Evolutionary conservation across 129 eudicot species (phyloP), one percentile per base, ranked within the genome.

Genomic region (Flaveria linearis): DNA sequence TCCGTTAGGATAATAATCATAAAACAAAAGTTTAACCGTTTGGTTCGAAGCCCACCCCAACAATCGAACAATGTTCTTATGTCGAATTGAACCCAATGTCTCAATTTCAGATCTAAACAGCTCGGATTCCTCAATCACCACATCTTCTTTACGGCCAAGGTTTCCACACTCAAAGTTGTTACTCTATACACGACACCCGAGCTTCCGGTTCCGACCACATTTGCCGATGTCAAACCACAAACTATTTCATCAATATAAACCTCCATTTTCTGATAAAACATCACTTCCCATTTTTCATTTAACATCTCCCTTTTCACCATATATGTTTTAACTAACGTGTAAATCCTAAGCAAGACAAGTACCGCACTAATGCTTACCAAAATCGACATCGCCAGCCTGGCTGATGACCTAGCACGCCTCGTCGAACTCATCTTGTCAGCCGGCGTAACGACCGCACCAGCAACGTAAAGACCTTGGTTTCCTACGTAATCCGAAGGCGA

Each of bases 141-240:
- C 96, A 91, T 95, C 83, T 95, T 95, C 71, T 95, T 95, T 45
- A 95, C 94, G 3, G 99, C 99, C 5, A 95, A 75, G 0, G 90
- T 83, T 75, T 86, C 96, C 18, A 97, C 97, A 14, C 67, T 87
- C 7, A 85, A 85, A 33, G 87, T 76, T 2, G 75, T 85, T 62
- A 95, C 97, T 73, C 77, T 87, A 76, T 91, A 91, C 45, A 95
- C 99, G 0, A 95, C 97, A 13, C 99, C 99, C 0, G 99, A 95
- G 84, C 97, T 91, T 42, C 99, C 99, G 1, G 97, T 91, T 14
- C 99, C 99, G 14, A 95, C 87, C 60, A 95, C 97, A 53, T 95
- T 91, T 0, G 91, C 81, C 8, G 96, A 91, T 4, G 94, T 85
- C 9, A 95, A 77, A 75, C 84, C 78, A 7, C 68, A 81, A 65